Evolutionary conservation across 179 eudicot species (phyloP), one percentile per base, ranked within the genome.

Genomic region (Gypsophila paniculata): DNA sequence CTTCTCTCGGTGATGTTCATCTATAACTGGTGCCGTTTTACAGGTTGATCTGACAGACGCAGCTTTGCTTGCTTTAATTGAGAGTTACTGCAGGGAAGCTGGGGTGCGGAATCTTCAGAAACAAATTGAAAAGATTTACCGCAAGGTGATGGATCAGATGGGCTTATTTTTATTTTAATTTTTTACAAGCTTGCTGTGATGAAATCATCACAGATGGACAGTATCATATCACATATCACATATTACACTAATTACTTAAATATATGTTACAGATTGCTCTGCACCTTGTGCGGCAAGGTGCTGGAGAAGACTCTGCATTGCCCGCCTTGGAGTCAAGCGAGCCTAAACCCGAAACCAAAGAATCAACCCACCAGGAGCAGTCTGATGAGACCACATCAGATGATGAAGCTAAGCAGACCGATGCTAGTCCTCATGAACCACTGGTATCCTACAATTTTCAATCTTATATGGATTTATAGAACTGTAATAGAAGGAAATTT

Each of bases 31-130:
- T 44, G 63, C 46, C 72, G 71, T 36, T 75, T 78, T 75, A 62
- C 89, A 94, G 97, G 99, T 88, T 84, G 99, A 95, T 70, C 83
- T 95, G 79, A 92, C 93, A 3, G 91, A 90, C 79, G 79, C 89
- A 57, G 97, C 99, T 61, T 89, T 95, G 76, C 99, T 95, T 72
- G 83, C 92, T 74, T 77, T 95, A 54, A 89, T 95, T 62, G 99
- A 95, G 82, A 95, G 86, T 85, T 90, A 95, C 74, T 95, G 99
- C 71, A 81, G 99, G 70, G 99, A 95, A 86, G 96, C 99, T 49
- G 99, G 99, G 54, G 99, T 95, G 23, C 86, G 99, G 10, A 95
- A 86, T 84, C 97, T 95, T 79, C 99, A 95, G 68, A 95, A 95
- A 82, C 99, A 95, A 68, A 95, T 95, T 72, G 99, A 95, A 78